A percentile compares a stretch with the other conserved stretches of the same genome.
Evolutionary conservation across 495 filamentous ascomycete species (phyloP).

Genomic region (Entonaema liquescens): DNA sequence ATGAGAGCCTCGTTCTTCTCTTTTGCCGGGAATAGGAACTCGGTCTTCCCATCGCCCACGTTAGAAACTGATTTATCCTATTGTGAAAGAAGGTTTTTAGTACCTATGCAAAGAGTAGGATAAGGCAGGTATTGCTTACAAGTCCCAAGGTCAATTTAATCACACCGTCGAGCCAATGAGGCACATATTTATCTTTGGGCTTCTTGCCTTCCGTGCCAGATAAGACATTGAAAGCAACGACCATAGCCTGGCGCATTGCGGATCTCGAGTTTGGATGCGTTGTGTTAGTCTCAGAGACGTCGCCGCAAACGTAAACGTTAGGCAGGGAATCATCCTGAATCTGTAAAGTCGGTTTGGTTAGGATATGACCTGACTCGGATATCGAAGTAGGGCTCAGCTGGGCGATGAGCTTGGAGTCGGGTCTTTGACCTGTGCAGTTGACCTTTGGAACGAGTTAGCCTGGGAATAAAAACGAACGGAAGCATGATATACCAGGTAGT

Average conservation of each 20-base stretch:
- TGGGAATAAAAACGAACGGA: background rate
- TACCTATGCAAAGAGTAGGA: background rate
- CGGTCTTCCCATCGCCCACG: constrained; percentile 34
- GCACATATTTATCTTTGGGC: constrained; percentile 44
- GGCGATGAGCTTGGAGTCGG: constrained; percentile 61
- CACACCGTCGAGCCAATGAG: constrained; percentile 41
- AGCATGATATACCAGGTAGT: constrained; percentile 47
- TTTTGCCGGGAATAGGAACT: constrained; percentile 27
- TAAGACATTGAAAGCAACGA: constrained; percentile 64
- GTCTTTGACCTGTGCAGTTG: constrained; percentile 65
- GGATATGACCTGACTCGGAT: constrained; percentile 59
- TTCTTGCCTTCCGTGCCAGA: constrained; percentile 50
- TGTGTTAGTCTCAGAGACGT: constrained; percentile 67
- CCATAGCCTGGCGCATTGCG: constrained; percentile 58
- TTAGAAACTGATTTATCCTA: constrained; percentile 43
- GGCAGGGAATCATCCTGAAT: constrained; percentile 57
- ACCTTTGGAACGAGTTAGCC: constrained; percentile 45
- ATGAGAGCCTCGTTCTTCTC: constrained; percentile 39
- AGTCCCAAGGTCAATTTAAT: constrained; percentile 49
- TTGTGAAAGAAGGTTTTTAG: background rate
- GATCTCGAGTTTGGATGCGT: constrained; percentile 64
- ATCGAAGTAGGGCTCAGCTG: constrained; percentile 56
- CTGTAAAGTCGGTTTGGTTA: constrained; percentile 65
- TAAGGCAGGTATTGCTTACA: constrained; percentile 21
- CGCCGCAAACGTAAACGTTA: constrained; percentile 66